Evolutionary conservation across 2,329 filamentous ascomycete genomes (phyloP), one percentile per base, ranked within the genome.

Genomic region (Hyphodiscus sp.): DNA sequence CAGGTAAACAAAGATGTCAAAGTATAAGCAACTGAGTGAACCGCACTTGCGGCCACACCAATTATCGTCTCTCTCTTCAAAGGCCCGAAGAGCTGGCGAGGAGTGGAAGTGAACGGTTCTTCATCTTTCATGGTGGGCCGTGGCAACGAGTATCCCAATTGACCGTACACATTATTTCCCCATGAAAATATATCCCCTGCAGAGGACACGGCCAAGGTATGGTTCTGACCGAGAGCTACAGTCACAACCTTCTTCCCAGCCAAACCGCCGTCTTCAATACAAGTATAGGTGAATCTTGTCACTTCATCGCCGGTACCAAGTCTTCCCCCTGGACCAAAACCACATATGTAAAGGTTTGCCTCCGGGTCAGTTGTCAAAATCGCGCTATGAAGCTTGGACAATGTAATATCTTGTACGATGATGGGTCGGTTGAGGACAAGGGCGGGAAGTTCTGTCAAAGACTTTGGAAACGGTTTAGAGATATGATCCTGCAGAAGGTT

Each of bases 141-240:
- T 9, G 91, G 89, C 16, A 96, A 74, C 18, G 79, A 74, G 68
- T 96, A 97, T 5, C 94, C 94, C 15, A 99, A 77, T 67, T 97
- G 92, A 1, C 86, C 90, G 66, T 82, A 85, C 8, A 79, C 83
- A 64, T 96, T 97, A 60, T 86, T 88, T 8, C 94, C 94, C 94
- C 94, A 99, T 1, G 90, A 94, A 76, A 89, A 96, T 6, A 96
- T 81, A 61, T 95, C 89, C n/a, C 94, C 92, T 50, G 85, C 79
- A n/a, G 84, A 84, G 2, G 89, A 87, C 6, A 97, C 75, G 1
- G 90, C 92, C 68, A 99, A 77, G 2, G 87, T 89, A 68, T 99
- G 94, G 61, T 96, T 94, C 66, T 95, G 89, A 0, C 94, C 94
- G 2, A 99, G 77, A 1, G 91, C 90, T 46, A 96, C 79, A n/a